Evolutionary conservation across 2,329 filamentous ascomycete genomes (phyloP).

Genomic region (Botrytis byssoidea): DNA sequence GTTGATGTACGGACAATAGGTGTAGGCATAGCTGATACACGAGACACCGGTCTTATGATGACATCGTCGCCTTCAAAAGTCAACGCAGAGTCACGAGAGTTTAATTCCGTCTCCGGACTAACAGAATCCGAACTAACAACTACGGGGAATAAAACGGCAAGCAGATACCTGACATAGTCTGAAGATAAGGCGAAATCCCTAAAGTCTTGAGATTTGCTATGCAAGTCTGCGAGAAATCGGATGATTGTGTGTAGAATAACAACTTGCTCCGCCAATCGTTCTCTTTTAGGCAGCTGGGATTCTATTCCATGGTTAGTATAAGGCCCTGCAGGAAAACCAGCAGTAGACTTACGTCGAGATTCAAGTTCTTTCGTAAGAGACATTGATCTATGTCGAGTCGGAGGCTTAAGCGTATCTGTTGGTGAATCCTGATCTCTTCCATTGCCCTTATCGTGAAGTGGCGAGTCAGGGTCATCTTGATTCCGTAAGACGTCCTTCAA

Average conservation of each 20-base stretch:
- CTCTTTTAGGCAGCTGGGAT: slow-evolving; percentile 45
- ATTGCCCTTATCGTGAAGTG: slow-evolving; percentile 38
- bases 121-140: slow-evolving; percentile 84
- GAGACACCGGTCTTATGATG: slow-evolving; percentile 59
- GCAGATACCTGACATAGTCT: slow-evolving; percentile 75
- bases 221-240: slow-evolving; percentile 75
- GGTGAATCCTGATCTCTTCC: slow-evolving; percentile 30
- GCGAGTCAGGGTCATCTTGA: slow-evolving; percentile 59
- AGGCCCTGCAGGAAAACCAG: neutral
- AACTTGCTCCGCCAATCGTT: slow-evolving; percentile 56
- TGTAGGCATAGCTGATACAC: slow-evolving; percentile 57
- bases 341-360: slow-evolving; percentile 48
- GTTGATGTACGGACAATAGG: slow-evolving; percentile 75
- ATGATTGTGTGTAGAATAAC: slow-evolving; percentile 73
- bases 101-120: slow-evolving; percentile 80
- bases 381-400: slow-evolving; percentile 54
- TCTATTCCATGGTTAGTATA: slow-evolving; percentile 34
- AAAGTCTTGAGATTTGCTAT: slow-evolving; percentile 73
- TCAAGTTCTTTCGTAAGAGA: slow-evolving; percentile 61
- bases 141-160: slow-evolving; percentile 80
- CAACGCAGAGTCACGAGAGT: slow-evolving; percentile 74
- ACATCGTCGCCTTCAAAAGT: slow-evolving; percentile 86
- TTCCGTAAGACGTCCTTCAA: slow-evolving; percentile 67
- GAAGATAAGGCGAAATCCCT: slow-evolving; percentile 78
- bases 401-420: slow-evolving; percentile 21